Evolutionary conservation across 208 protist genomes (phyloP).

Genomic region (Trypanosoma platydactyli): DNA sequence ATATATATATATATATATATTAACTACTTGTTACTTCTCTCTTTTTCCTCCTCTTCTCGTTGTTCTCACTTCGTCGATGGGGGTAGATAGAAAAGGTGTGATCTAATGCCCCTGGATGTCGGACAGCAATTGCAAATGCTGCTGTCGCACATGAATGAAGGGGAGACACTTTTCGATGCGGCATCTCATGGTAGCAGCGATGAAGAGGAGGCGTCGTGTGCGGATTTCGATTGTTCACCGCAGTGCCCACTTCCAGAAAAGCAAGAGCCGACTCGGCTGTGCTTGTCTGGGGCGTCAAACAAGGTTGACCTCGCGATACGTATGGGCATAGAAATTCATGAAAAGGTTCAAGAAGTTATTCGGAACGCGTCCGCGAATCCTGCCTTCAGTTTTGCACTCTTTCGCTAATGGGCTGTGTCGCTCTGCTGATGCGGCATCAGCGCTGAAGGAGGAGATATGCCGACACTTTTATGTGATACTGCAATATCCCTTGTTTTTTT

Average conservation of each 20-base stretch:
- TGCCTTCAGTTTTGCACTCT: slow-evolving; percentile 17
- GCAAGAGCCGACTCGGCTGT: background rate
- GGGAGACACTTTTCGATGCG: slow-evolving; percentile 13
- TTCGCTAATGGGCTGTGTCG: background rate
- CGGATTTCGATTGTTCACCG: background rate
- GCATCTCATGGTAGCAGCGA: background rate
- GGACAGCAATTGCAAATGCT: background rate
- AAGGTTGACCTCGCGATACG: background rate
- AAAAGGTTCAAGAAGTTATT: background rate
- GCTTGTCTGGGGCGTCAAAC: background rate
- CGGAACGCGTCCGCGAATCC: slow-evolving; percentile 4
- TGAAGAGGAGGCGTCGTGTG: background rate
- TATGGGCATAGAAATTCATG: slow-evolving; percentile 5
- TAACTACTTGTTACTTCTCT: slow-evolving; percentile 1
- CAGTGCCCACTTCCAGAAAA: background rate
- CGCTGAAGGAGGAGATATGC: no score
- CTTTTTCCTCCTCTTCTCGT: background rate
- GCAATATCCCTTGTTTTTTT: background rate
- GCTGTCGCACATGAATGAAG: slow-evolving; percentile 12
- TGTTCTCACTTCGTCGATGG: background rate
- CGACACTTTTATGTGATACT: no score
- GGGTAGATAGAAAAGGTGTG: background rate
- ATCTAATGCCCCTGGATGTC: slow-evolving; percentile 10
- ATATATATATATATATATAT: slow-evolving; percentile 2
- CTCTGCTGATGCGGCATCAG: background rate